Percentiles rank a stretch among this genome's conserved stretches.
phyloP scores from a whole-genome alignment of 345 rosid species.

The Eucalyptus marginata region DNA sequence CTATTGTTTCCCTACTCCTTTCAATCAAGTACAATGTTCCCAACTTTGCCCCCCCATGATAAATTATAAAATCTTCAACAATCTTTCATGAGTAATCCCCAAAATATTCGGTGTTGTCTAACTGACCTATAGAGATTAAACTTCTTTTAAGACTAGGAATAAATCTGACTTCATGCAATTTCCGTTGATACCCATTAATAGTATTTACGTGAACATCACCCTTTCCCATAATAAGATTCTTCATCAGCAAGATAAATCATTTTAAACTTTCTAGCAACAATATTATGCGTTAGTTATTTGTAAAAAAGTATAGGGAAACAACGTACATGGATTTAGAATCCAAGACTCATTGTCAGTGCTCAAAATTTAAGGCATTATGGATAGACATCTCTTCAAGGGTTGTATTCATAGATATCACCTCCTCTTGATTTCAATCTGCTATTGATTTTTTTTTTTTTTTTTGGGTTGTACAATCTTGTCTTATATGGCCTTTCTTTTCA shows the following conservation, averaged over 20 bases:
- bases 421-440: neutral
- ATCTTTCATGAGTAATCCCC: too few species aligned
- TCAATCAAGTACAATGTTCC: too few species aligned
- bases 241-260: neutral
- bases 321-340: neutral
- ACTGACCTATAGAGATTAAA: too few species aligned
- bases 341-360: neutral
- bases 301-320: neutral
- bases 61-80: too few species aligned
- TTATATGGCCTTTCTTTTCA: neutral
- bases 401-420: neutral
- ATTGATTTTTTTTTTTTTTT: too few species aligned
- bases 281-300: neutral
- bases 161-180: neutral
- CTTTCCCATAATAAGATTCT: neutral
- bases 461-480: neutral
- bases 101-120: too few species aligned
- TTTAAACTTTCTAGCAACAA: neutral
- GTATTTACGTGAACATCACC: neutral
- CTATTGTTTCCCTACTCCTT: too few species aligned
- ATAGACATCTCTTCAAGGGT: too few species aligned
- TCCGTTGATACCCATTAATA: neutral
- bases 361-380: neutral
- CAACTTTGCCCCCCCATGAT: too few species aligned
- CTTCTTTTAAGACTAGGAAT: neutral